These are phyloP conservation scores for Lipomyces orientalis DNA, from an alignment of 805 yeast species.

Conservation along the genomic window DNA sequence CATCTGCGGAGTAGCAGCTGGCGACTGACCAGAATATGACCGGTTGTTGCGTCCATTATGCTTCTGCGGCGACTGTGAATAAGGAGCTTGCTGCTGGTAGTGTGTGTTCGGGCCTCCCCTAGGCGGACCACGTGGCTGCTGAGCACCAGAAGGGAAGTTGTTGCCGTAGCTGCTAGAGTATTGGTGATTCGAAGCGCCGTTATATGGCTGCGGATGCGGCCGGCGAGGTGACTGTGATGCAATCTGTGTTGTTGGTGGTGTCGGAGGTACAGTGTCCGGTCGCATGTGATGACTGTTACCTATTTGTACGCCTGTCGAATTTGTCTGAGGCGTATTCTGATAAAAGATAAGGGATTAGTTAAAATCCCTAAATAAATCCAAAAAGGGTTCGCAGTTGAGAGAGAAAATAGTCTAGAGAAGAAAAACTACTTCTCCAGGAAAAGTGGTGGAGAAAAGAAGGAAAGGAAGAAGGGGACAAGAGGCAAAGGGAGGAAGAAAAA, in stretches of 20 bases:
- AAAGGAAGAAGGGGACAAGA: neutral
- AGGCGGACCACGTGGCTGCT: slow-evolving; percentile 29
- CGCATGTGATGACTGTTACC: slow-evolving; percentile 38
- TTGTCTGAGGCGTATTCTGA: slow-evolving; percentile 13
- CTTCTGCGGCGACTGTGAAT: slow-evolving; percentile 18
- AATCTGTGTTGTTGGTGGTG: slow-evolving; percentile 22
- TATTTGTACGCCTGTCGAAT: slow-evolving; percentile 22
- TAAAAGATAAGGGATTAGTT: slow-evolving; percentile 23
- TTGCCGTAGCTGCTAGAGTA: slow-evolving; percentile 16
- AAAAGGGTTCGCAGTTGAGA: slow-evolving; percentile 13
- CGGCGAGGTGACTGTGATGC: slow-evolving; percentile 36
- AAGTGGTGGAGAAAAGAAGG: slow-evolving; percentile 15
- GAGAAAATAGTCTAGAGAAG: slow-evolving; percentile 16
- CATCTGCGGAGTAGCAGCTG: slow-evolving; percentile 33
- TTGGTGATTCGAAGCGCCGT: slow-evolving; percentile 4
- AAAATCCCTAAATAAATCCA: slow-evolving; percentile 11
- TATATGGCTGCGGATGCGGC: slow-evolving; percentile 23
- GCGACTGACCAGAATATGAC: slow-evolving; percentile 26
- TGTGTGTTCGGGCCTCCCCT: slow-evolving; percentile 21
- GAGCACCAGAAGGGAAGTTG: slow-evolving; percentile 14
- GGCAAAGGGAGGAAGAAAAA: slow-evolving; percentile 19
- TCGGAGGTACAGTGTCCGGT: slow-evolving; percentile 30
- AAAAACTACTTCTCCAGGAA: slow-evolving; percentile 29
- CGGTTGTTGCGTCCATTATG: slow-evolving; percentile 27
- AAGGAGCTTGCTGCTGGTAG: slow-evolving; percentile 19